Conservation (phyloP, 441 rosid species). For the Pelargonium cotyledonis region DNA sequence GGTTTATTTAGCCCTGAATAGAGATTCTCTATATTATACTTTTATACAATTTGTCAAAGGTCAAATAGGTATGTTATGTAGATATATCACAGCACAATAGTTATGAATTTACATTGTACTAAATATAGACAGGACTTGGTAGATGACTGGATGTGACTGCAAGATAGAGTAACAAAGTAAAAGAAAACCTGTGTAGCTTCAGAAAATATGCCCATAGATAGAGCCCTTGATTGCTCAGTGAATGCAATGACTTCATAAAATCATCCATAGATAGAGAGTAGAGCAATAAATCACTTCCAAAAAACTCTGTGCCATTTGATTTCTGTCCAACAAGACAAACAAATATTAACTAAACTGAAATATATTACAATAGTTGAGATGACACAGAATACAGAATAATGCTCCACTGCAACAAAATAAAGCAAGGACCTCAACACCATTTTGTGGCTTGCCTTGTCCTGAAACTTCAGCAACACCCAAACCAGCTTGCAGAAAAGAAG, state of each 20-base stretch:
- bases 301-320: slow-evolving; percentile 28
- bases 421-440: slow-evolving; percentile 70
- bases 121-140: not conserved
- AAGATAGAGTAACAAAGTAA: not conserved
- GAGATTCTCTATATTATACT: not conserved
- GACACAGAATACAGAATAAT: slow-evolving; percentile 6
- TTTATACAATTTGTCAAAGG: not conserved
- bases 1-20: not conserved
- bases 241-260: slow-evolving; percentile 40
- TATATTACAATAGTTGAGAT: slow-evolving; percentile 7
- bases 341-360: slow-evolving; percentile 12
- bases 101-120: not conserved
- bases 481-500: slow-evolving; percentile 30
- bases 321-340: slow-evolving; percentile 38
- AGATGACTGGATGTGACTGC: slow-evolving; percentile 10
- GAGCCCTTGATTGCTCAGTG: slow-evolving; percentile 54
- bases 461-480: slow-evolving; percentile 30
- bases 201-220: slow-evolving; percentile 70
- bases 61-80: not conserved
- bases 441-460: slow-evolving; percentile 55
- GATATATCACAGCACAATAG: not conserved
- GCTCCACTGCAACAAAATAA: slow-evolving; percentile 21
- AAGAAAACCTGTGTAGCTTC: slow-evolving; percentile 70
- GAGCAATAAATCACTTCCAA: slow-evolving; percentile 36
- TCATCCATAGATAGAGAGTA: slow-evolving; percentile 40